phyloP scores from a whole-genome alignment of 2,329 filamentous ascomycete genomes.

The Aspergillus sp. region DNA sequence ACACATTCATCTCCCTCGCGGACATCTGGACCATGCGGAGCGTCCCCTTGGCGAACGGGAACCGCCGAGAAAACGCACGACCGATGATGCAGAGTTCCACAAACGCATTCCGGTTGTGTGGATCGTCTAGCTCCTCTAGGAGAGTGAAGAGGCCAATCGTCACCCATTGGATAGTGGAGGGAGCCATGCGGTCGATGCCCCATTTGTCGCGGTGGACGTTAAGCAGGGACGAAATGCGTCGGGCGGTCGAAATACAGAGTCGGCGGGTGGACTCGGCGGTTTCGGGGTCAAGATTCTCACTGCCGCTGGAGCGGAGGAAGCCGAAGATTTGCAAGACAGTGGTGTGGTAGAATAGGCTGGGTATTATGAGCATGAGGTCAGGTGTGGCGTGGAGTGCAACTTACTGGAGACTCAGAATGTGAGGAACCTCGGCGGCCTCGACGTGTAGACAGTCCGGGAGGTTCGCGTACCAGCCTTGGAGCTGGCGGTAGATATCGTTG shows the following conservation, averaged over 20 bases:
- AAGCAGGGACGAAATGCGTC: slow-evolving; percentile 22
- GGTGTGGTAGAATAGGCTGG: slow-evolving; percentile 26
- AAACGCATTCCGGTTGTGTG: slow-evolving; percentile 24
- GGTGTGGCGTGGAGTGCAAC: background rate
- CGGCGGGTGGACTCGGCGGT: slow-evolving; percentile 12
- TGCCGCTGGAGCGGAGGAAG: slow-evolving; percentile 19
- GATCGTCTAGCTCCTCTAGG: slow-evolving; percentile 23
- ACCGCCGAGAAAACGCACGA: slow-evolving; percentile 24
- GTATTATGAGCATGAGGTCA: background rate
- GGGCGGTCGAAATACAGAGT: slow-evolving; percentile 20
- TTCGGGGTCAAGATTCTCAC: background rate
- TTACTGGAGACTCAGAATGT: slow-evolving; percentile 28
- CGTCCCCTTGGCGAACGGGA: slow-evolving; percentile 25
- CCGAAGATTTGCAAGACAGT: slow-evolving; percentile 28
- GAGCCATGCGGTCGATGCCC: slow-evolving; percentile 28
- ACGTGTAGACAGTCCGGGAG: slow-evolving; percentile 25
- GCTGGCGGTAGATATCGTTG: slow-evolving; percentile 17
- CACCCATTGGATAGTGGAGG: slow-evolving; percentile 25
- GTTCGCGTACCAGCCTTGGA: slow-evolving; percentile 24
- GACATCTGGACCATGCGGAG: slow-evolving; percentile 28
- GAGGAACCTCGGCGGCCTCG: slow-evolving; percentile 20
- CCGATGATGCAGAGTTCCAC: slow-evolving; percentile 26
- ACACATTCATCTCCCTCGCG: slow-evolving; percentile 19
- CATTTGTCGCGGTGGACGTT: slow-evolving; percentile 26
- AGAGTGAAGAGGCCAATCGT: slow-evolving; percentile 25